phyloP scores from a whole-genome alignment of 2,329 filamentous ascomycete species.

The Xylariaceae sp. region DNA sequence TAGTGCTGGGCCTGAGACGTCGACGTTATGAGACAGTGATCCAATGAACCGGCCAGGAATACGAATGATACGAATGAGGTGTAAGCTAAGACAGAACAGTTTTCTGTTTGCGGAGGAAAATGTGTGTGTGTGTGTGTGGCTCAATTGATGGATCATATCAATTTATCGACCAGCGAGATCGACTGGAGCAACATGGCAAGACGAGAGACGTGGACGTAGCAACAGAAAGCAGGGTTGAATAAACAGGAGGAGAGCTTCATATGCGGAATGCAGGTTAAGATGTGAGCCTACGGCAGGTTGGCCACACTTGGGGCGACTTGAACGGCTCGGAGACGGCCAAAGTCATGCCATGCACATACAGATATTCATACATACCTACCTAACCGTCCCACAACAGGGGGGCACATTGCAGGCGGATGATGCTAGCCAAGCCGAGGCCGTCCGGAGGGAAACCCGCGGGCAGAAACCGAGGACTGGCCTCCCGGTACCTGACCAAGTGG shows the following conservation, averaged over 20 bases:
- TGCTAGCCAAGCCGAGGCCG: constrained; percentile 13
- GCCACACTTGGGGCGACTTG: not conserved
- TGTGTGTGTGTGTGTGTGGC: constrained; percentile 2
- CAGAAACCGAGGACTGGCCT: constrained; percentile 13
- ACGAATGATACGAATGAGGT: constrained; percentile 10
- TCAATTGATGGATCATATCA: constrained; percentile 25
- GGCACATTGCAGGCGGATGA: constrained; percentile 7
- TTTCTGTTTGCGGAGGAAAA: constrained; percentile 3
- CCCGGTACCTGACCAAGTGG: constrained; percentile 17
- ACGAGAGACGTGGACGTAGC: constrained; percentile 19
- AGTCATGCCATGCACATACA: constrained; percentile 3
- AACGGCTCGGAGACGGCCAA: not conserved
- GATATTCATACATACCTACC: not conserved
- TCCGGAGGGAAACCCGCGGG: constrained; percentile 14
- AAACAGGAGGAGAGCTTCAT: constrained; percentile 15
- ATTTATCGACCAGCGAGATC: constrained; percentile 25
- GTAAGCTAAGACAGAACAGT: constrained; percentile 5
- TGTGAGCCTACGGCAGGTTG: constrained; percentile 20
- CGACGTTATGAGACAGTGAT: constrained; percentile 14
- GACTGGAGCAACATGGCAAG: constrained; percentile 31
- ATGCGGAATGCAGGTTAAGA: constrained; percentile 6
- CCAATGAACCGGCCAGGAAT: constrained; percentile 19
- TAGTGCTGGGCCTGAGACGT: constrained; percentile 17
- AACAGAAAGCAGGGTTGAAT: constrained; percentile 13
- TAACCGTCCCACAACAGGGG: constrained; percentile 5